These are phyloP conservation scores for Seiridium unicorne DNA, from an alignment of 2,329 filamentous ascomycete species.

Conservation along the genomic window DNA sequence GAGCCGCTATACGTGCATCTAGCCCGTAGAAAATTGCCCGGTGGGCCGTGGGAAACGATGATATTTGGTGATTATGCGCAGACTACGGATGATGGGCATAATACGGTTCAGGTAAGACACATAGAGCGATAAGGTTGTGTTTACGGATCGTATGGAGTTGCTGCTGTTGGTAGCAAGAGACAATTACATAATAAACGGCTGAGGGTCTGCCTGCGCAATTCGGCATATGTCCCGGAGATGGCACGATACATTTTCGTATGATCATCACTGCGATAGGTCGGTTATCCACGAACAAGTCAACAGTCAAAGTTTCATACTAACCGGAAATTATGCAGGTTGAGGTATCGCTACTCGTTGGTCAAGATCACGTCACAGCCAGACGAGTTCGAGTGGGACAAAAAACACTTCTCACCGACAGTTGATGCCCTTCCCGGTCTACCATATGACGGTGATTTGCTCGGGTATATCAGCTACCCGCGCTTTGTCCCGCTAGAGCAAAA, in stretches of 20 bases:
- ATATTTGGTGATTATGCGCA: slow-evolving; percentile 49
- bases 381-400: slow-evolving; percentile 27
- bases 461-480: slow-evolving; percentile 47
- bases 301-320: no score
- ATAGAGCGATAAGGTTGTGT: background rate
- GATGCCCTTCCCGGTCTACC: slow-evolving; percentile 32
- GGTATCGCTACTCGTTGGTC: slow-evolving; percentile 35
- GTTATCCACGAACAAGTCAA: slow-evolving; percentile 8
- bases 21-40: slow-evolving; percentile 39
- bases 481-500: slow-evolving; percentile 36
- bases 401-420: slow-evolving; percentile 35
- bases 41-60: slow-evolving; percentile 41
- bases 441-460: slow-evolving; percentile 24
- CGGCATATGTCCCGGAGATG: slow-evolving; percentile 47
- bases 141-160: background rate
- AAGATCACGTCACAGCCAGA: slow-evolving; percentile 30
- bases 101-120: slow-evolving; percentile 42
- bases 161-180: background rate
- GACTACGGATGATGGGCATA: slow-evolving; percentile 49
- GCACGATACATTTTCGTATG: slow-evolving; percentile 53
- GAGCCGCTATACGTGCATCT: slow-evolving; percentile 43
- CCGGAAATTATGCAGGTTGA: slow-evolving; percentile 21
- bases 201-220: slow-evolving; percentile 22
- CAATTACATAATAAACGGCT: background rate
- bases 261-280: slow-evolving; percentile 45